These are phyloP conservation scores for Rhexocercosporidium sp. DNA, from an alignment of 2,329 filamentous ascomycete genomes.

Conservation along the genomic window DNA sequence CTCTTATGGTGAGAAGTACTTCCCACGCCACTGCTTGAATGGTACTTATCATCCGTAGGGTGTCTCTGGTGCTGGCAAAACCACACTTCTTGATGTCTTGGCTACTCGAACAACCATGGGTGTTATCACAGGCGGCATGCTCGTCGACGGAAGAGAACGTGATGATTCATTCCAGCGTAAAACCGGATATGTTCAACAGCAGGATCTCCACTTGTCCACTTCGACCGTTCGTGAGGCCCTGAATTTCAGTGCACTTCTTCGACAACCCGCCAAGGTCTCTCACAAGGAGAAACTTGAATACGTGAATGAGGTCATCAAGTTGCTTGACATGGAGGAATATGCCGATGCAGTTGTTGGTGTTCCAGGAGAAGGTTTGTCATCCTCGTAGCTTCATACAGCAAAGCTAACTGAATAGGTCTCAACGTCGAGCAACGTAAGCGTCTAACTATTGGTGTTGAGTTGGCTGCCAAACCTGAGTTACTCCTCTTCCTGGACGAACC, in stretches of 20 bases:
- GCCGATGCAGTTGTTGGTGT: conserved; percentile 91
- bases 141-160: conserved; percentile 64
- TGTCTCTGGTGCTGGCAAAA: conserved; percentile 74
- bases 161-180: conserved; percentile 81
- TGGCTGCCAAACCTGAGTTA: conserved; percentile 87
- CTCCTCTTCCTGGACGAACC: conserved; percentile 93
- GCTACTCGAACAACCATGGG: conserved; percentile 84
- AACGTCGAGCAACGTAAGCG: conserved; percentile 69
- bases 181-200: conserved; percentile 90
- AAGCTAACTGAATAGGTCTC: conserved; percentile 27
- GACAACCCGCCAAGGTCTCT: conserved; percentile 76
- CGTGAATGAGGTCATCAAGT: conserved; percentile 87
- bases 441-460: conserved; percentile 90
- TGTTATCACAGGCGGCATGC: conserved; percentile 84
- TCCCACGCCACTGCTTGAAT: neutral
- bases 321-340: conserved; percentile 89
- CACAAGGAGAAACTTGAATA: conserved; percentile 82
- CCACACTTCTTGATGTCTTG: conserved; percentile 81
- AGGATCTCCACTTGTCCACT: conserved; percentile 85
- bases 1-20: conserved; percentile 60
- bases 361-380: conserved; percentile 70
- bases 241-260: conserved; percentile 84
- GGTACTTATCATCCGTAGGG: conserved; percentile 24
- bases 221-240: conserved; percentile 88
- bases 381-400: neutral